phyloP scores from a whole-genome alignment of 257 asterid genomes.

The Nicotiana undulata region DNA sequence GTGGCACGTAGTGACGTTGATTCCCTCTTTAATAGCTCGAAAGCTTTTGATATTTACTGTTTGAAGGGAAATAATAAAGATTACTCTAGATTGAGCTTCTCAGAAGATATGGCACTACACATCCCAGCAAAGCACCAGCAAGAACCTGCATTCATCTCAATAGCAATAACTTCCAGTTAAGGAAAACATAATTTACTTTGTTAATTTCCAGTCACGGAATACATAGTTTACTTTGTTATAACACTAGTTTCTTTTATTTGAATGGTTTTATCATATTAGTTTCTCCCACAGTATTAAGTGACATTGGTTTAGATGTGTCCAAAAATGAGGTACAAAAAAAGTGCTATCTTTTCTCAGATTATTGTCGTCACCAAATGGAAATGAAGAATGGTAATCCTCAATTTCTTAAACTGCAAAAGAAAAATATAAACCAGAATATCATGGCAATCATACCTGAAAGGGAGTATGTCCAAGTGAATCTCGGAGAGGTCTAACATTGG shows the following conservation, averaged over 20 bases:
- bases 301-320: not conserved
- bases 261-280: not conserved
- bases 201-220: no score
- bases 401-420: not conserved
- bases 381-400: not conserved
- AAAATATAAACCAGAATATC: not conserved
- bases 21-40: not conserved
- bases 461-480: constrained; percentile 98
- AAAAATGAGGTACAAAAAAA: not conserved
- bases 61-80: not conserved
- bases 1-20: not conserved
- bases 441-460: constrained; percentile 52
- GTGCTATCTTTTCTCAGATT: not conserved
- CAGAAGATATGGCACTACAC: constrained; percentile 5
- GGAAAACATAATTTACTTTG: no score
- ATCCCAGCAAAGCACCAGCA: constrained; percentile 13
- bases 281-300: not conserved
- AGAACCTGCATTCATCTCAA: constrained; percentile 8
- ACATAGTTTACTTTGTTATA: not conserved
- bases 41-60: not conserved
- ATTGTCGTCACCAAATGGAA: not conserved
- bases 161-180: not conserved
- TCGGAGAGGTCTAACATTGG: constrained; percentile 85
- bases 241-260: not conserved
- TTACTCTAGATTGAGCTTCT: not conserved